phyloP scores from a whole-genome alignment of 306 rosid genomes.

The Hippophae tibetana region DNA sequence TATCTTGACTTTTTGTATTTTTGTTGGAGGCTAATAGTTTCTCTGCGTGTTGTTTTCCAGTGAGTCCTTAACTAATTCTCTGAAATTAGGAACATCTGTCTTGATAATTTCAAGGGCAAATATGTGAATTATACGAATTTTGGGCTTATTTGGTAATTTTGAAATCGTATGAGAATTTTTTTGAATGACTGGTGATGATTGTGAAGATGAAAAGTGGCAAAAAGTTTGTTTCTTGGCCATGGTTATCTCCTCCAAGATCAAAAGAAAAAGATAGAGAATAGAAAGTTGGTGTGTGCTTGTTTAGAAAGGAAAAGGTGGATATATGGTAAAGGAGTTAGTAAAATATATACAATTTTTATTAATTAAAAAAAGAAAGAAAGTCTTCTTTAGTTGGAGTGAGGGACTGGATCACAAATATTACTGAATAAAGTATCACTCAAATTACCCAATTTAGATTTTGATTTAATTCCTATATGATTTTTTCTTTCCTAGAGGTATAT shows the following conservation, averaged over 20 bases:
- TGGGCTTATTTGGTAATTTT: slow-evolving; percentile 42
- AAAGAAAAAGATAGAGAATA: slow-evolving; percentile 4
- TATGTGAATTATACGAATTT: slow-evolving; percentile 82
- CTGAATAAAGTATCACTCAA: no score
- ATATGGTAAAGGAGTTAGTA: slow-evolving; percentile 11
- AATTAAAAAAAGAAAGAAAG: background rate
- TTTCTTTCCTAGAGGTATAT: no score
- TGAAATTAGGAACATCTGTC: slow-evolving; percentile 71
- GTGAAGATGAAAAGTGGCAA: slow-evolving; percentile 10
- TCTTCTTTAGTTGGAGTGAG: no score
- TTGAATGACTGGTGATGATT: slow-evolving; percentile 39
- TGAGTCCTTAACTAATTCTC: slow-evolving; percentile 74
- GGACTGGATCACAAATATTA: no score
- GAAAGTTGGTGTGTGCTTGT: slow-evolving; percentile 1
- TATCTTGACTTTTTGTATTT: no score
- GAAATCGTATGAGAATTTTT: slow-evolving; percentile 45
- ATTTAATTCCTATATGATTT: no score
- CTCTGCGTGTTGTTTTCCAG: slow-evolving; percentile 56
- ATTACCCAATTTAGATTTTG: no score
- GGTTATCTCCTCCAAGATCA: slow-evolving; percentile 28
- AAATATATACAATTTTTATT: background rate
- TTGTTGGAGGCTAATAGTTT: no score
- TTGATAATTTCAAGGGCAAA: slow-evolving; percentile 82
- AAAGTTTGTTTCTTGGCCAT: slow-evolving; percentile 25
- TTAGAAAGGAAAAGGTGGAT: slow-evolving; percentile 1